Evolutionary conservation across 768 basidiomycete species (phyloP).

Genomic region (Suillus subluteus): DNA sequence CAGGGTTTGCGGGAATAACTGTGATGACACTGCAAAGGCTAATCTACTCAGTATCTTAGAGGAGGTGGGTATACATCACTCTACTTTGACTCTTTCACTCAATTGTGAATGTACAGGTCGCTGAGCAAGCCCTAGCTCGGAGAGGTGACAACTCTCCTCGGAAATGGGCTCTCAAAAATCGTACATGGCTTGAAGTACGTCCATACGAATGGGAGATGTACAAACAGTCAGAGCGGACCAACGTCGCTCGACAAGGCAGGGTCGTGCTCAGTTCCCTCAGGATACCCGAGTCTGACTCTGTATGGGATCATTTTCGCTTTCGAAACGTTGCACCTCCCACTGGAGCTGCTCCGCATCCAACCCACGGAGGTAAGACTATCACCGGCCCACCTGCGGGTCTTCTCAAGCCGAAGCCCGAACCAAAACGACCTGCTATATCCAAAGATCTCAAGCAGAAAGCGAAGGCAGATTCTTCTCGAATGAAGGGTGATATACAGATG

Average conservation of each 20-base stretch:
- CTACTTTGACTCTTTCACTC: background rate
- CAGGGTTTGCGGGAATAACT: constrained; percentile 48
- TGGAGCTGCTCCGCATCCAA: constrained; percentile 18
- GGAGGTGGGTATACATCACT: constrained; percentile 42
- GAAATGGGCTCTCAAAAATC: constrained; percentile 56
- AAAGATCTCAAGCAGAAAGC: constrained; percentile 49
- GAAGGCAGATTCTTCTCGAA: constrained; percentile 26
- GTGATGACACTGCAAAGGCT: constrained; percentile 37
- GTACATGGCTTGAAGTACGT: constrained; percentile 69
- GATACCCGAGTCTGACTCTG: constrained; percentile 61
- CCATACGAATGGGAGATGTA: constrained; percentile 65
- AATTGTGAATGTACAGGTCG: constrained; percentile 44
- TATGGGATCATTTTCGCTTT: constrained; percentile 60
- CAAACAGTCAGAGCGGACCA: constrained; percentile 47
- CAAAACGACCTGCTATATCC: constrained; percentile 50
- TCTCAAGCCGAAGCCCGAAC: constrained; percentile 28
- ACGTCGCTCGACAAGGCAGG: constrained; percentile 57
- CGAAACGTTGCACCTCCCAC: constrained; percentile 24
- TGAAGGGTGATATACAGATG: constrained; percentile 42
- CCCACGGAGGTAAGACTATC: constrained; percentile 15
- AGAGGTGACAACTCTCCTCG: constrained; percentile 42
- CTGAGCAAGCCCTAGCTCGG: constrained; percentile 44
- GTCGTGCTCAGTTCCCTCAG: constrained; percentile 49
- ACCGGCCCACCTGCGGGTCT: constrained; percentile 15
- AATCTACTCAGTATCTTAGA: constrained; percentile 53